These are phyloP conservation scores for Xylaria acuta DNA, from an alignment of 495 filamentous ascomycete genomes.

Conservation along the genomic window DNA sequence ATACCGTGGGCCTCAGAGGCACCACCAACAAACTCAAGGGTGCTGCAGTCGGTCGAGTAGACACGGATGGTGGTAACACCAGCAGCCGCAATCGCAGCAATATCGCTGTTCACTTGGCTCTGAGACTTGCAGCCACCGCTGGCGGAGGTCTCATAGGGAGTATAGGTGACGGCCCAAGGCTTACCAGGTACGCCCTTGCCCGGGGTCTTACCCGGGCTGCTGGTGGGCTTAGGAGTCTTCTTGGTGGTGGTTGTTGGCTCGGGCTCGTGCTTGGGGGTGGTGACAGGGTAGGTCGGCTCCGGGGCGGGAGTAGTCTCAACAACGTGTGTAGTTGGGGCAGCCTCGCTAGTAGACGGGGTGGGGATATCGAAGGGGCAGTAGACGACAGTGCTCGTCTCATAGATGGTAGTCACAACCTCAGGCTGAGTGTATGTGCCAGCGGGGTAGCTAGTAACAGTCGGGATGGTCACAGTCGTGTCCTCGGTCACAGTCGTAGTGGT, in stretches of 20 bases:
- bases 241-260: constrained; percentile 33
- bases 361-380: constrained; percentile 72
- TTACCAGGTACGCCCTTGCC: constrained; percentile 48
- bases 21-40: constrained; percentile 73
- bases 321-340: constrained; percentile 36
- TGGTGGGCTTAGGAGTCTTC: constrained; percentile 31
- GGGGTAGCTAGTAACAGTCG: constrained; percentile 66
- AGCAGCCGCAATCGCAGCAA: constrained; percentile 69
- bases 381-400: constrained; percentile 70
- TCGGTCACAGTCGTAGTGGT: constrained; percentile 65
- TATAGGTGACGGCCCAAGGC: constrained; percentile 92
- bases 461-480: constrained; percentile 67
- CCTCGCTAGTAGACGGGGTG: constrained; percentile 37
- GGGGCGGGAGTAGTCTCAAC: constrained; percentile 29
- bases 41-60: constrained; percentile 90
- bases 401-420: constrained; percentile 70
- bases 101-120: constrained; percentile 65
- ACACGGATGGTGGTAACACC: constrained; percentile 85
- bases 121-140: constrained; percentile 71
- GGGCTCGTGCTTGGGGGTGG: constrained; percentile 31
- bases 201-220: constrained; percentile 21
- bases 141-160: constrained; percentile 67
- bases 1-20: constrained; percentile 67
- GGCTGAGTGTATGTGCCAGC: constrained; percentile 78
- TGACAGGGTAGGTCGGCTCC: constrained; percentile 27